phyloP scores from a whole-genome alignment of 257 asterid species.

The Pogostemon cablin region DNA sequence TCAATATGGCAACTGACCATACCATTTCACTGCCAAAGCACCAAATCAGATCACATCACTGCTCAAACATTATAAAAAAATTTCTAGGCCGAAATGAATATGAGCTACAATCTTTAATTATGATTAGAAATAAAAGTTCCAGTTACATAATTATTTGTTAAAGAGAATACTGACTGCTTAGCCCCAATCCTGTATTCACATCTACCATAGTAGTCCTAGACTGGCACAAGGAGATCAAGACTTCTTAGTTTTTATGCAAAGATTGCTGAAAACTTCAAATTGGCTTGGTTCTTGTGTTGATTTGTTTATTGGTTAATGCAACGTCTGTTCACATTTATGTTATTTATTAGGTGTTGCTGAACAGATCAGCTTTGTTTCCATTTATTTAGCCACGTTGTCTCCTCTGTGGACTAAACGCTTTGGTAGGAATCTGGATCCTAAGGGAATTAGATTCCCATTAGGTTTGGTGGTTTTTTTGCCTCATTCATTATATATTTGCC shows the following conservation, averaged over 20 bases:
- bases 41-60: slow-evolving; percentile 27
- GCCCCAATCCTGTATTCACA: neutral
- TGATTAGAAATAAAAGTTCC: neutral
- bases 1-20: slow-evolving; percentile 50
- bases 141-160: neutral
- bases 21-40: slow-evolving; percentile 43
- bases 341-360: too few relatives aligned
- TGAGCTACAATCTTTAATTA: too few relatives aligned
- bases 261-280: neutral
- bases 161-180: neutral
- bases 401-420: too few relatives aligned
- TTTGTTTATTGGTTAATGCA: too few relatives aligned
- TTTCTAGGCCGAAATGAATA: neutral
- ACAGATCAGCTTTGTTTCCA: too few relatives aligned
- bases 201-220: neutral
- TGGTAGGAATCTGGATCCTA: too few relatives aligned
- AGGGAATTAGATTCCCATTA: too few relatives aligned
- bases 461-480: too few relatives aligned
- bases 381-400: too few relatives aligned
- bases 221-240: slow-evolving; percentile 9
- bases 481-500: too few relatives aligned
- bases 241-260: neutral
- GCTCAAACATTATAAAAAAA: slow-evolving; percentile 9
- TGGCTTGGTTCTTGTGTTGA: neutral
- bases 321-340: too few relatives aligned